Evolutionary conservation across 345 rosid species (phyloP).

Genomic region (Lenwebbia sp.): DNA sequence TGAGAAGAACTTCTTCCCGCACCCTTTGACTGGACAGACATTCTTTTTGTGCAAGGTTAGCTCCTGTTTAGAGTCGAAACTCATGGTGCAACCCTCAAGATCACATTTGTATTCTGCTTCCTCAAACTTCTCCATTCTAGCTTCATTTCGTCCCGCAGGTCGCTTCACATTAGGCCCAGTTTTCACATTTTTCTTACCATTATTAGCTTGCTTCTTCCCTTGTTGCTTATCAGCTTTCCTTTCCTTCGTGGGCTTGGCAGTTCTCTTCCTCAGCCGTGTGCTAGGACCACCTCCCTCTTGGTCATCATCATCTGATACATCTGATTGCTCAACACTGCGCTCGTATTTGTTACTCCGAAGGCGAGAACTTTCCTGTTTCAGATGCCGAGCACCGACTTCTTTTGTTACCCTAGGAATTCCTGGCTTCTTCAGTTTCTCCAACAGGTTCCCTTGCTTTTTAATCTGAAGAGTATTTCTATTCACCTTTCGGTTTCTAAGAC

Average conservation of each 20-base stretch:
- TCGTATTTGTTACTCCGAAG: conserved; percentile 15
- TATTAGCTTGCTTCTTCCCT: conserved; percentile 30
- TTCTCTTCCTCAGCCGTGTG: conserved; percentile 67
- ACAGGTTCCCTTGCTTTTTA: neutral
- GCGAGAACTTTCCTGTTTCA: conserved; percentile 26
- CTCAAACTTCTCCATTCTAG: conserved; percentile 21
- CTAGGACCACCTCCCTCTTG: conserved; percentile 57
- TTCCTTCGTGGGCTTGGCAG: conserved; percentile 27
- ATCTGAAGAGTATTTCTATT: conserved; percentile 2
- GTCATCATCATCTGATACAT: conserved; percentile 18
- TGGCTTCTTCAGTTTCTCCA: conserved; percentile 5
- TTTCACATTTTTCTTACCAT: conserved; percentile 32
- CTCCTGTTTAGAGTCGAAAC: conserved; percentile 60
- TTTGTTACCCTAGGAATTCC: conserved; percentile 13
- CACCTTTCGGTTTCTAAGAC: conserved; percentile 31
- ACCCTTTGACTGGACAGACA: conserved; percentile 80
- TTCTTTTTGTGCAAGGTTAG: conserved; percentile 69
- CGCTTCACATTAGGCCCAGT: neutral
- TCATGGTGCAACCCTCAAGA: conserved; percentile 87
- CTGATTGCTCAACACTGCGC: conserved; percentile 9
- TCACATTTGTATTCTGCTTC: conserved; percentile 69
- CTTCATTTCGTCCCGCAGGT: neutral
- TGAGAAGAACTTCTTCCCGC: conserved; percentile 90
- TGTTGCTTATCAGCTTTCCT: conserved; percentile 20
- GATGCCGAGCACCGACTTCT: conserved; percentile 3